phyloP scores from a whole-genome alignment of 2,329 filamentous ascomycete species.

The Pyrenophora tritici-repentis region DNA sequence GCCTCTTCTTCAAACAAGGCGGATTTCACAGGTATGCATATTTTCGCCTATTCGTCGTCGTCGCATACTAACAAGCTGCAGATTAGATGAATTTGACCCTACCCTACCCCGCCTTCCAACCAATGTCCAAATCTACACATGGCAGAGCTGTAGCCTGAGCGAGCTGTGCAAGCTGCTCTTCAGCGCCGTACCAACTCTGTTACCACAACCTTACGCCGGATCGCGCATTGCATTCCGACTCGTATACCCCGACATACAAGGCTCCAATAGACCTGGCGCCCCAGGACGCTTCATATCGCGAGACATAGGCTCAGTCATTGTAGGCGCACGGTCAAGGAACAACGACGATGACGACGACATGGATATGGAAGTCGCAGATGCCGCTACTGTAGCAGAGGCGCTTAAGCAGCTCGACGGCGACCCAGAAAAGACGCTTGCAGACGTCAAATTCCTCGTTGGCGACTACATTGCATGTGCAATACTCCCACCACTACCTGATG shows the following conservation, averaged over 20 bases:
- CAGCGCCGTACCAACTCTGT: constrained; percentile 67
- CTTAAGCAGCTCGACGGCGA: constrained; percentile 61
- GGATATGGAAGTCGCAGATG: constrained; percentile 20
- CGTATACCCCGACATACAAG: constrained; percentile 75
- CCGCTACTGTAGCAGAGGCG: constrained; percentile 30
- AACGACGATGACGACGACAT: constrained; percentile 13
- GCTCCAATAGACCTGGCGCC: constrained; percentile 48
- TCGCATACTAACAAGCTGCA: constrained; percentile 40
- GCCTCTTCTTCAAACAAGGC: constrained; percentile 79
- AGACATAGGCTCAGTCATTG: constrained; percentile 80
- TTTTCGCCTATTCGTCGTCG: too few species aligned
- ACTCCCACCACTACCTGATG: constrained; percentile 74
- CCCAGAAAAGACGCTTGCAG: constrained; percentile 72
- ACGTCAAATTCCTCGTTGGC: constrained; percentile 82
- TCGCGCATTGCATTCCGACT: constrained; percentile 87
- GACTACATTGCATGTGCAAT: constrained; percentile 87
- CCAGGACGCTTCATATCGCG: constrained; percentile 72
- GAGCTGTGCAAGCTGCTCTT: constrained; percentile 81
- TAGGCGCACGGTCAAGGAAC: constrained; percentile 56
- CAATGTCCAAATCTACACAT: constrained; percentile 82
- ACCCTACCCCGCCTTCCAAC: constrained; percentile 62
- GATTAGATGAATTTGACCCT: constrained; percentile 70
- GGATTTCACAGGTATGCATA: constrained; percentile 68
- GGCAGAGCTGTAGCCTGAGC: constrained; percentile 77
- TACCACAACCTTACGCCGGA: constrained; percentile 76